Evolutionary conservation across 2,329 filamentous ascomycete species (phyloP).

Genomic region (Ilyonectria robusta): DNA sequence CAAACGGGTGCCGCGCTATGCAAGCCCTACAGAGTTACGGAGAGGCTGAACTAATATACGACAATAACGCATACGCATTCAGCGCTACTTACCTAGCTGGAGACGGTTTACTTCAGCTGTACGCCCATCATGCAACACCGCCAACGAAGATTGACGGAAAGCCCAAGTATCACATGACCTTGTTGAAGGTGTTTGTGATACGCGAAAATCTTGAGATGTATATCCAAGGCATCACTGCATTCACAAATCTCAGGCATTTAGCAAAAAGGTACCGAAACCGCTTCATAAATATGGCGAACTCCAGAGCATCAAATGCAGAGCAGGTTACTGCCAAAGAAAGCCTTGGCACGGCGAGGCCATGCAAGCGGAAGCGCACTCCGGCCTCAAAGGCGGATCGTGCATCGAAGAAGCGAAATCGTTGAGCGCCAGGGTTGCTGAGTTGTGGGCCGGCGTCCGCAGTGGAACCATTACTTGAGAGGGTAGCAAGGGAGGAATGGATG

Average conservation of each 20-base stretch:
- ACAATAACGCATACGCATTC: constrained; percentile 57
- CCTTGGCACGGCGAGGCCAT: no score
- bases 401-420: no score
- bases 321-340: no score
- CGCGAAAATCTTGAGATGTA: constrained; percentile 50
- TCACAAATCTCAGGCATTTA: constrained; percentile 55
- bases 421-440: no score
- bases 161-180: constrained; percentile 59
- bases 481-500: no score
- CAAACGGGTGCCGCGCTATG: constrained; percentile 54
- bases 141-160: constrained; percentile 48
- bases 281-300: constrained; percentile 51
- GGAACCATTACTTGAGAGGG: no score
- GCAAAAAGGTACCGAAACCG: constrained; percentile 41
- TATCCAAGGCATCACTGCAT: constrained; percentile 52
- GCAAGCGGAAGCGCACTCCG: no score
- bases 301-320: background rate
- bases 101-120: no score
- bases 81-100: constrained; percentile 54
- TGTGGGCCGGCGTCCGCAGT: no score
- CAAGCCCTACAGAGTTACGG: constrained; percentile 55
- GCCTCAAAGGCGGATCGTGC: no score
- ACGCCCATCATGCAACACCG: constrained; percentile 51
- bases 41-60: constrained; percentile 49
- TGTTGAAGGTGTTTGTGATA: constrained; percentile 47